Percentiles rank a stretch among this genome's conserved stretches.
Conservation (phyloP, 2,329 filamentous ascomycete genomes). For the Pseudogymnoascus sp. region DNA sequence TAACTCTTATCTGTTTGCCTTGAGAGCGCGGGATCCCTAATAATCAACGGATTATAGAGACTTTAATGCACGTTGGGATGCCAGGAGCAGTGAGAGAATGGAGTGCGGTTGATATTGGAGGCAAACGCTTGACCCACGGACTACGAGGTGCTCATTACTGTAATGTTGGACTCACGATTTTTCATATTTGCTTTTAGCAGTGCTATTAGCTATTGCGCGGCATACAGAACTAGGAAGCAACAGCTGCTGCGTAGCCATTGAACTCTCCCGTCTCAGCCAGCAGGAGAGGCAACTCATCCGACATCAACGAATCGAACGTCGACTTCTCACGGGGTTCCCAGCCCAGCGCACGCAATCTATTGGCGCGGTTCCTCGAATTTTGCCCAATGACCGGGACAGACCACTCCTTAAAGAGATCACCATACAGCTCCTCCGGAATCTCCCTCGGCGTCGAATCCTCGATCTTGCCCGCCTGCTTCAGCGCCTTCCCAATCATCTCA, state of each 20-base stretch:
- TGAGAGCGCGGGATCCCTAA: not conserved
- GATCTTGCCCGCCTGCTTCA: constrained; percentile 36
- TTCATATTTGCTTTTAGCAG: not conserved
- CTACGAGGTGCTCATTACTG: too few relatives aligned
- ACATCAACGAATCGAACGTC: constrained; percentile 33
- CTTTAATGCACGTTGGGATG: not conserved
- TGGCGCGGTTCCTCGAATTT: constrained; percentile 39
- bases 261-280: constrained; percentile 27
- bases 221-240: constrained; percentile 15
- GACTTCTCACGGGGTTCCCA: constrained; percentile 42
- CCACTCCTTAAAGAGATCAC: constrained; percentile 36
- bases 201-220: not conserved
- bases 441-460: constrained; percentile 32
- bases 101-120: not conserved
- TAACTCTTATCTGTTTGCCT: not conserved
- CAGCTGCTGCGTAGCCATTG: constrained; percentile 14
- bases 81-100: not conserved
- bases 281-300: constrained; percentile 40
- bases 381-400: constrained; percentile 35
- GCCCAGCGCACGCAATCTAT: constrained; percentile 39
- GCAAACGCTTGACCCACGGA: not conserved
- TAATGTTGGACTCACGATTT: not conserved
- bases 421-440: constrained; percentile 34
- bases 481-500: constrained; percentile 32
- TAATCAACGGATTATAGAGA: not conserved